phyloP scores from a whole-genome alignment of 2,329 filamentous ascomycete species.

The Diaporthe nobilis region DNA sequence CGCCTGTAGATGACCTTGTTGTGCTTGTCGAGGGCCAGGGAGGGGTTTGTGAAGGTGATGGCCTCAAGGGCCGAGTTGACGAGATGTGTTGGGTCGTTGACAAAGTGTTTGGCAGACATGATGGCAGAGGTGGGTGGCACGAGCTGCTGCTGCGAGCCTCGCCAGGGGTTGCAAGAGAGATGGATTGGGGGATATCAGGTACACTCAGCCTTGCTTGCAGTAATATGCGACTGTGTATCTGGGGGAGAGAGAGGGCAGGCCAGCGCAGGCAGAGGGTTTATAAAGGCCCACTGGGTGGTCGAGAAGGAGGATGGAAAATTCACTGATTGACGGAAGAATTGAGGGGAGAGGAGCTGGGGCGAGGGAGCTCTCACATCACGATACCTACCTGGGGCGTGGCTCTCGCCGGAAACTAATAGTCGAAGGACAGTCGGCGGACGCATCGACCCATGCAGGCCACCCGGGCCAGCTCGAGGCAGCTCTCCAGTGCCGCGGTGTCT shows the following conservation, averaged over 20 bases:
- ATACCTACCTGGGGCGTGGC: slow-evolving; percentile 13
- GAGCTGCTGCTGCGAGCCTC: slow-evolving; percentile 5
- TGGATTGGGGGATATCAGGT: neutral
- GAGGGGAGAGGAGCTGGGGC: slow-evolving; percentile 28
- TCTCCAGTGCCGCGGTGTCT: neutral
- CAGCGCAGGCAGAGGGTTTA: slow-evolving; percentile 22
- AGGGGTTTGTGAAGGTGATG: slow-evolving; percentile 87
- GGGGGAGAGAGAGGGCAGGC: no score
- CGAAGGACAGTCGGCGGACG: slow-evolving; percentile 4
- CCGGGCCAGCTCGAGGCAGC: neutral
- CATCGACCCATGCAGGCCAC: slow-evolving; percentile 19
- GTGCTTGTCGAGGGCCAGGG: slow-evolving; percentile 80
- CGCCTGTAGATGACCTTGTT: slow-evolving; percentile 90
- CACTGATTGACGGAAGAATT: slow-evolving; percentile 41
- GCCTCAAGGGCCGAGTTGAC: slow-evolving; percentile 83
- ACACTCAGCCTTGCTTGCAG: slow-evolving; percentile 1
- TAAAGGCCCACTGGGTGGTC: slow-evolving; percentile 27
- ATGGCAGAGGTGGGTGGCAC: neutral
- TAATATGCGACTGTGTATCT: slow-evolving; percentile 7
- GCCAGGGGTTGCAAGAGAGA: neutral
- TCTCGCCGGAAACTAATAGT: slow-evolving; percentile 23
- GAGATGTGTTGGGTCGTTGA: slow-evolving; percentile 85
- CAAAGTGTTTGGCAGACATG: slow-evolving; percentile 79
- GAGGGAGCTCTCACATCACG: slow-evolving; percentile 27
- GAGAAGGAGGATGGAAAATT: slow-evolving; percentile 25